Evolutionary conservation across 352 stramenopile genomes (phyloP), one percentile per base, ranked within the genome.

Genomic region (Albugo candida): DNA sequence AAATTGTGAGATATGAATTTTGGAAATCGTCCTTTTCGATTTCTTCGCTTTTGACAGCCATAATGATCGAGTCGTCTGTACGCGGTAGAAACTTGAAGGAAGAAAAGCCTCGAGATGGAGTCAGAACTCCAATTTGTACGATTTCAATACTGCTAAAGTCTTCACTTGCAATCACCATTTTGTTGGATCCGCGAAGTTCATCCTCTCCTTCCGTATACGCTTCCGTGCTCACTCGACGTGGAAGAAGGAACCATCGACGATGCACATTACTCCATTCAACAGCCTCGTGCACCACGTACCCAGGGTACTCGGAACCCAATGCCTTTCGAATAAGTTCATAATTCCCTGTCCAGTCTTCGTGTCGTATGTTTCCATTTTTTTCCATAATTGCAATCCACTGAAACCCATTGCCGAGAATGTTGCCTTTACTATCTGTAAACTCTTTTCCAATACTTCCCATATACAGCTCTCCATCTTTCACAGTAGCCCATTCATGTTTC

Each of bases 401-500:
- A 65, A 98, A 99, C 60, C 95, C 96, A 41, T 92, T 92, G 51
- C 94, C 91, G 13, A 93, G 70, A 55, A 99, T 75, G 20, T 73
- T 75, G 45, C 92, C 93, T 59, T 93, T 74, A 45, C 77, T 76
- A 53, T 89, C 74, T 0, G 84, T 96, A 57, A 87, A 96, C 61
- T 96, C 87, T 64, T 97, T 97, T 50, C 89, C 89, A 13, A 96
- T 86, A 49, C 76, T 97, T 39, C 95, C 95, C 63, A 98, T 92
- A 52, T 92, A 95, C n/a, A 99, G 68, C 61, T 97, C 83, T 34
- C 76, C 89, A 64, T 98, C 88, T 64, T 99, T 99, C 49, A 98
- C 89, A 0, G 95, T 99, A 3, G 92, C 86, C 95, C 95, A 99
- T 69, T 99, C 95, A 65, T 92, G 94, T 62, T 99, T 99, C 78